Percentiles rank a stretch among this genome's conserved stretches.
Evolutionary conservation across 495 filamentous ascomycete genomes (phyloP).

Genomic region (Opeltia flavorubescens): DNA sequence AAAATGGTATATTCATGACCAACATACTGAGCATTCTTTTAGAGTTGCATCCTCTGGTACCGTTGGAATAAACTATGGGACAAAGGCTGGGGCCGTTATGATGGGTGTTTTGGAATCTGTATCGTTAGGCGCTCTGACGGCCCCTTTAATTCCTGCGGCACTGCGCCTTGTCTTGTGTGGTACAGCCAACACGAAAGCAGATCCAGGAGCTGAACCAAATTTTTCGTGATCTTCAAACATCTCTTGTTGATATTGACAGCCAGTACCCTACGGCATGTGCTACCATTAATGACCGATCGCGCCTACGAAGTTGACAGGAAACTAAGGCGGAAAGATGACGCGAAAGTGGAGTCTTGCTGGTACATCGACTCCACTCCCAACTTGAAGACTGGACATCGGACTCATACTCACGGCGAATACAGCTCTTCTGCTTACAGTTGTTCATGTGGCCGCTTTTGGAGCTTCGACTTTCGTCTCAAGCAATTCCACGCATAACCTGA

Average conservation of each 20-base stretch:
- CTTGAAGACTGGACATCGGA: background rate
- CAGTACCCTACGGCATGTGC: too few species aligned
- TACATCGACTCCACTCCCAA: background rate
- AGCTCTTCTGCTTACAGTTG: background rate
- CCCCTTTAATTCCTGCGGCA: background rate
- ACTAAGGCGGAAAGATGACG: background rate
- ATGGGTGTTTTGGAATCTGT: background rate
- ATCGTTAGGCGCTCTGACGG: background rate
- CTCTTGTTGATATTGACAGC: too few species aligned
- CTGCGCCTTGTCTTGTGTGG: background rate
- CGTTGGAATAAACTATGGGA: background rate
- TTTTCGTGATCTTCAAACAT: background rate
- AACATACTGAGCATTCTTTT: too few species aligned
- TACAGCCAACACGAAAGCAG: background rate
- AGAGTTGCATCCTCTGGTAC: background rate
- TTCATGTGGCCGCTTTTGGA: background rate
- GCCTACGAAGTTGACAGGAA: background rate
- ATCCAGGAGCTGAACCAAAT: background rate
- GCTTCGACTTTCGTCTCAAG: constrained; percentile 23
- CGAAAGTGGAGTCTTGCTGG: background rate
- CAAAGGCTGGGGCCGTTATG: background rate
- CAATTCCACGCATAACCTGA: constrained; percentile 21
- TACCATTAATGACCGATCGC: too few species aligned
- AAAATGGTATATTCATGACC: too few species aligned
- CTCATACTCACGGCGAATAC: background rate